phyloP scores from a whole-genome alignment of 345 rosid species.

The Cardiospermum halicacabum region DNA sequence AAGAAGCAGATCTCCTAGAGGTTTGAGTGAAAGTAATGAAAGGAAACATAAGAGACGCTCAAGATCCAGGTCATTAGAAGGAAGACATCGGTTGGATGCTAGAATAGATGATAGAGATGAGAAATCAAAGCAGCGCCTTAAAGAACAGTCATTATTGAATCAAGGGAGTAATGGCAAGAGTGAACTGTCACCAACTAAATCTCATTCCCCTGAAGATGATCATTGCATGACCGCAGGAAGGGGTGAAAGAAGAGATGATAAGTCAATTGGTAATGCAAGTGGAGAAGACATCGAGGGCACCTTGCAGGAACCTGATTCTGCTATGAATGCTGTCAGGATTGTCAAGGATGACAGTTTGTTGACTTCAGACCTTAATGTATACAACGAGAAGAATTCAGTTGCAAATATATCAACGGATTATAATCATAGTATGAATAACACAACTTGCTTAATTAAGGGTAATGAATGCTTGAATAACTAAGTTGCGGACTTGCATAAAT shows the following conservation, averaged over 20 bases:
- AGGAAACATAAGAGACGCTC: slow-evolving; percentile 46
- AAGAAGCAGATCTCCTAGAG: slow-evolving; percentile 49
- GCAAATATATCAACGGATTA: slow-evolving; percentile 3
- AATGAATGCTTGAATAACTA: slow-evolving; percentile 9
- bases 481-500: slow-evolving; percentile 4
- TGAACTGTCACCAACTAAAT: slow-evolving; percentile 40
- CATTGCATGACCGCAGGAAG: slow-evolving; percentile 22
- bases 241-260: slow-evolving; percentile 20
- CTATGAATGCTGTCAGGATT: slow-evolving; percentile 10
- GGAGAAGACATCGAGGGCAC: slow-evolving; percentile 13
- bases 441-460: background rate
- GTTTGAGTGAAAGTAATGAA: slow-evolving; percentile 43
- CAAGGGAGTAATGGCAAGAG: slow-evolving; percentile 35
- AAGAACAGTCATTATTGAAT: slow-evolving; percentile 41
- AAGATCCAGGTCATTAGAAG: slow-evolving; percentile 53
- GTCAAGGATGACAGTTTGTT: slow-evolving; percentile 6
- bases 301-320: slow-evolving; percentile 12
- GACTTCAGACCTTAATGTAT: slow-evolving; percentile 14
- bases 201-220: slow-evolving; percentile 38
- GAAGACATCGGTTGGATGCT: slow-evolving; percentile 36
- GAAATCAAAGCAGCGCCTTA: slow-evolving; percentile 40
- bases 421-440: slow-evolving; percentile 8
- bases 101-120: slow-evolving; percentile 35
- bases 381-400: slow-evolving; percentile 13
- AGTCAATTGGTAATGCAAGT: slow-evolving; percentile 1